Base-by-base conservation (phyloP, 1,284 basidiomycete genomes). In the Malassezia sp. region DNA sequence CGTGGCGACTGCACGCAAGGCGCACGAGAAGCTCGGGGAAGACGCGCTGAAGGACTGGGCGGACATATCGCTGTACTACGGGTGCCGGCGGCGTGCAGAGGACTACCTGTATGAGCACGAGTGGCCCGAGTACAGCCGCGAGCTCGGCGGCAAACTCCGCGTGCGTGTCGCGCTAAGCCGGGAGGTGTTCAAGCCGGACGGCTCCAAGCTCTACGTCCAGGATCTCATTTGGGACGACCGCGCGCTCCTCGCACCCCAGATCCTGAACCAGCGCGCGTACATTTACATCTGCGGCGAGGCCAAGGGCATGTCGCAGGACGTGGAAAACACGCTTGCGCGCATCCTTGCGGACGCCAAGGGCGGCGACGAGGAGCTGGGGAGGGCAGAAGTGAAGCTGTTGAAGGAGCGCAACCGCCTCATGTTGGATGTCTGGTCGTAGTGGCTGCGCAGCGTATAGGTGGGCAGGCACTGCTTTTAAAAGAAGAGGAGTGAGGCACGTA, bases 161-260 rank as follows among this genome's bases (percentile, higher is more conserved):
- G 79, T 97, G 77, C 82, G 84, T 70, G 78, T 76, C 48, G 86
- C 91, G 14, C 84, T 95, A 74, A 91, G 87, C 22, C 81, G 93
- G 39, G 83, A 91, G 61, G 68, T 68, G 49, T 70, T 64, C 52
- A 79, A 81, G 47, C 78, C 85, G 2, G 88, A 93, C 67, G 89
- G 90, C 17, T 77, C 81, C 75, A 93, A 96, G 78, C 84, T 91
- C 61, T 97, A 97, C 74, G 91, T 97, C 22, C 91, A 97, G 75
- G 88, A 96, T 72, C 42, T 64, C 32, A 56, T 66, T 45, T 70
- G 57, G 54, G 61, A 66, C 47, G 53, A 57, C 29, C 53, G 61
- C 36, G 54, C 58, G 52, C 78, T 80, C 54, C 78, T 97, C 47
- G 85, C 84, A 3, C 81, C 90, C 54, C 82, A 85, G 18, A 87